These are phyloP conservation scores for Candida tetrigidarum DNA, from an alignment of 1,139 yeast genomes.

Conservation along the genomic window DNA sequence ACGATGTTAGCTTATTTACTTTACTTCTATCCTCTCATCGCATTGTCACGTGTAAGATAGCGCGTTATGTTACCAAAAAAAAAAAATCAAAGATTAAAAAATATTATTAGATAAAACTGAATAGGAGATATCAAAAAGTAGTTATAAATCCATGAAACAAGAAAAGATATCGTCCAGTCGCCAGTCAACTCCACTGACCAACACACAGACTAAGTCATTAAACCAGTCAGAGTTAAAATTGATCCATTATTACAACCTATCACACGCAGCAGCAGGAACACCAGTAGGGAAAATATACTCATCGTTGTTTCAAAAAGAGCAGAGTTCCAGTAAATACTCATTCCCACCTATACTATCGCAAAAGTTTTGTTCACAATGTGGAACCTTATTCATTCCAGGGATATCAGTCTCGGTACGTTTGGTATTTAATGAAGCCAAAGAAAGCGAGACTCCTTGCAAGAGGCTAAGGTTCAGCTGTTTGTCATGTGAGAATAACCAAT, in stretches of 20 bases:
- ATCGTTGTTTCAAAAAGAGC: constrained; percentile 25
- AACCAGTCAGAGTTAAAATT: constrained; percentile 26
- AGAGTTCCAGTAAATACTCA: constrained; percentile 28
- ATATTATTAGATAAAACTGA: too few relatives aligned
- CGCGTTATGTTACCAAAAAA: too few relatives aligned
- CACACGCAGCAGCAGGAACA: constrained; percentile 26
- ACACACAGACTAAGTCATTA: constrained; percentile 11
- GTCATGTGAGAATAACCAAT: constrained; percentile 11
- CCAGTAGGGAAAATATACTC: constrained; percentile 34
- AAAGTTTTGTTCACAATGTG: constrained; percentile 52
- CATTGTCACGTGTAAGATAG: too few relatives aligned
- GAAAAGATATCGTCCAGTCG: not conserved
- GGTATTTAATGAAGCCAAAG: constrained; percentile 15
- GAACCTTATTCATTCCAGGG: constrained; percentile 49
- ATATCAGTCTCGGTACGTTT: constrained; percentile 33
- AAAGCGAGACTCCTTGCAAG: constrained; percentile 2
- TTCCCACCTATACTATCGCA: constrained; percentile 28
- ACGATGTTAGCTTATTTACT: too few relatives aligned
- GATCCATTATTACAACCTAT: constrained; percentile 33
- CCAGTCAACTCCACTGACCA: not conserved
- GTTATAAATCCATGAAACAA: too few relatives aligned
- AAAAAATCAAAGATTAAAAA: too few relatives aligned
- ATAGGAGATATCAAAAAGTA: too few relatives aligned
- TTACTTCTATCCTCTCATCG: too few relatives aligned
- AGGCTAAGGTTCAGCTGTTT: constrained; percentile 13